A percentile compares a stretch with the other conserved stretches of the same genome.
Evolutionary conservation across 805 yeast species (phyloP).

Genomic region (Pichia nanzhaoensis): DNA sequence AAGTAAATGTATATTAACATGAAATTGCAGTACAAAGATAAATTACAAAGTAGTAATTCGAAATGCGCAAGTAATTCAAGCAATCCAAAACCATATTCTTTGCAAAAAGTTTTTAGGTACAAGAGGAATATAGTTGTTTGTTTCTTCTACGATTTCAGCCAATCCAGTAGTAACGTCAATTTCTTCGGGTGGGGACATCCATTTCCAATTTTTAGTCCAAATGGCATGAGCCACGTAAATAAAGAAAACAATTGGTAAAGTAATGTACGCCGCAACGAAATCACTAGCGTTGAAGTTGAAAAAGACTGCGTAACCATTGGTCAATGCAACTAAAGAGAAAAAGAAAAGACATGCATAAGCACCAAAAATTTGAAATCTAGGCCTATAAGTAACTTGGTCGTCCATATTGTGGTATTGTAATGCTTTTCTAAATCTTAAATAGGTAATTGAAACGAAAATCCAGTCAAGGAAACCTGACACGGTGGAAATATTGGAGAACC

Average conservation of each 20-base stretch:
- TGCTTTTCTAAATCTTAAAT: constrained; percentile 61
- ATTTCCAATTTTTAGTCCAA: constrained; percentile 37
- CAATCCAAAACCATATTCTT: constrained; percentile 45
- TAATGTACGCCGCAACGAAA: constrained; percentile 67
- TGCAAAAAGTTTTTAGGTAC: constrained; percentile 36
- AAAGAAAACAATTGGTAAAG: constrained; percentile 48
- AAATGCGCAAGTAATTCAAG: constrained; percentile 13
- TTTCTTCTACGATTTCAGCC: constrained; percentile 53
- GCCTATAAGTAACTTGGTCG: constrained; percentile 52
- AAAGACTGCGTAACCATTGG: constrained; percentile 71
- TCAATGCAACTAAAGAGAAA: constrained; percentile 47
- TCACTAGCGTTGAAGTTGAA: constrained; percentile 47
- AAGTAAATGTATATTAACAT: no score
- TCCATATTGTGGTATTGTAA: constrained; percentile 43
- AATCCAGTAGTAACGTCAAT: constrained; percentile 58
- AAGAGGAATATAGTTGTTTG: constrained; percentile 28
- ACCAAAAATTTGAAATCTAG: constrained; percentile 50
- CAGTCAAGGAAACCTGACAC: constrained; percentile 63
- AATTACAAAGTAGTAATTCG: no score
- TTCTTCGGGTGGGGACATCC: constrained; percentile 47
- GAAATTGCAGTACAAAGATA: no score
- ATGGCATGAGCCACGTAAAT: constrained; percentile 55
- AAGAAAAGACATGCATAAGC: constrained; percentile 44
- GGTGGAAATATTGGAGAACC: constrained; percentile 62
- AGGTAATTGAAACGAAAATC: constrained; percentile 47